These are phyloP conservation scores for Neltuma alba DNA, from an alignment of 306 rosid species.

Conservation along the genomic window DNA sequence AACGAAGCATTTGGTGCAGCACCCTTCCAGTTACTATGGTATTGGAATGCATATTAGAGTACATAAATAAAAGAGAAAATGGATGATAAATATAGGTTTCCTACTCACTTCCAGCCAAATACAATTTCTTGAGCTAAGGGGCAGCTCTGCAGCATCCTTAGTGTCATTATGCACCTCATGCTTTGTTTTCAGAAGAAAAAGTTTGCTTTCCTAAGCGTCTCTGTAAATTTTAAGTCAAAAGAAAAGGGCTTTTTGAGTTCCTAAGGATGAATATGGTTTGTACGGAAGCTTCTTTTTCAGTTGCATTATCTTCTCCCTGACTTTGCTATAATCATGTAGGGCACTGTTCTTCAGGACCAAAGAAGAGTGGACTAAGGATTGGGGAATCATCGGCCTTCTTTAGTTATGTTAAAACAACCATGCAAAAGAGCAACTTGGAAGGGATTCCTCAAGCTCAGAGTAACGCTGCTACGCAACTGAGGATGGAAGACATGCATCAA, in stretches of 20 bases:
- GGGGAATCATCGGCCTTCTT: constrained; percentile 96
- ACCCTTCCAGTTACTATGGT: background rate
- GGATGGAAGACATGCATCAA: constrained; percentile 50
- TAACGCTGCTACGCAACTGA: constrained; percentile 38
- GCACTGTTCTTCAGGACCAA: constrained; percentile 66
- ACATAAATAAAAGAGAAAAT: constrained; percentile 4
- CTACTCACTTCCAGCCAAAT: constrained; percentile 16
- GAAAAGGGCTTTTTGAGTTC: constrained; percentile 19
- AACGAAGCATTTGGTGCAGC: background rate
- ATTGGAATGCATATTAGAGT: background rate
- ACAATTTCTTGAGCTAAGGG: background rate
- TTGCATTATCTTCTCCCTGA: constrained; percentile 23
- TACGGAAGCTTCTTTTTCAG: background rate
- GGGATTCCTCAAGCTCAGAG: constrained; percentile 49
- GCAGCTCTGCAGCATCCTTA: background rate
- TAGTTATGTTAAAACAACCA: constrained; percentile 71
- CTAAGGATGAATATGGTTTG: constrained; percentile 5
- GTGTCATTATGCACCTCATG: background rate
- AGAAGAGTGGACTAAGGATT: constrained; percentile 81
- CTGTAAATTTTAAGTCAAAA: constrained; percentile 2
- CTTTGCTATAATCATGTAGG: constrained; percentile 44
- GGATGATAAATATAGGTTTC: constrained; percentile 13
- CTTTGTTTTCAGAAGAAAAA: background rate
- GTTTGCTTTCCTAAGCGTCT: constrained; percentile 6
- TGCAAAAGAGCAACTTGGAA: constrained; percentile 49